Conservation (phyloP, 108 stramenopile genomes). For the Asterionellopsis glacialis region DNA sequence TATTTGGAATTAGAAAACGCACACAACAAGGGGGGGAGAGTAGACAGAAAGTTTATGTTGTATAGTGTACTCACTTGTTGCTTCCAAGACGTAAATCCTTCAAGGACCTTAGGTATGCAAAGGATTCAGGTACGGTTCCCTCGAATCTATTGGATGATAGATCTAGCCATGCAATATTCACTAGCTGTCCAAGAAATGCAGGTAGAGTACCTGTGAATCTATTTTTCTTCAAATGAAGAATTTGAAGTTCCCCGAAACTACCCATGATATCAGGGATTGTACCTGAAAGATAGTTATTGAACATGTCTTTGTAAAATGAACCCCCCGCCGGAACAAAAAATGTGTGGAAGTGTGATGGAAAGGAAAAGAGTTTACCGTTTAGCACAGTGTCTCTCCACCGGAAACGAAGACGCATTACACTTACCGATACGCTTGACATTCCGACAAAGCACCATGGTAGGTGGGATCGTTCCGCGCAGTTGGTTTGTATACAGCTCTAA, state of each 20-base stretch:
- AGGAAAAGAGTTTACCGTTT: no score
- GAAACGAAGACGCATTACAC: no score
- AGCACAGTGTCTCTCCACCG: no score
- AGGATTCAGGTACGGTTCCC: slow-evolving; percentile 36
- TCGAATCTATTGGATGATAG: slow-evolving; percentile 33
- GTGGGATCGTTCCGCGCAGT: slow-evolving; percentile 28
- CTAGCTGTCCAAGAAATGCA: slow-evolving; percentile 28
- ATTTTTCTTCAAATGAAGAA: slow-evolving; percentile 59
- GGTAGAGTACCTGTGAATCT: slow-evolving; percentile 48
- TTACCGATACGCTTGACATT: no score
- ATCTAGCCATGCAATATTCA: slow-evolving; percentile 53
- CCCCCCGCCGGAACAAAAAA: no score
- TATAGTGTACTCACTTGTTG: slow-evolving; percentile 23
- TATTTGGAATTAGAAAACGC: no score
- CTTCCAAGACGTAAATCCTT: slow-evolving; percentile 52
- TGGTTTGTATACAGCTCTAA: slow-evolving; percentile 30
- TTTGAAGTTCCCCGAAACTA: slow-evolving; percentile 29
- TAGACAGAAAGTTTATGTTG: no score
- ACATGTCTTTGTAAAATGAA: slow-evolving; percentile 45
- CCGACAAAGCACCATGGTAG: no score
- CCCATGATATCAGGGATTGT: slow-evolving; percentile 25
- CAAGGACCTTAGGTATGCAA: slow-evolving; percentile 25
- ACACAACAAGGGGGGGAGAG: no score
- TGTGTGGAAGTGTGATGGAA: no score
- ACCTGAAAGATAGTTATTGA: slow-evolving; percentile 46